A percentile compares a stretch with the other conserved stretches of the same genome.
phyloP scores from a whole-genome alignment of 2,329 filamentous ascomycete species.

The Phyllosticta paracitricarpa region DNA sequence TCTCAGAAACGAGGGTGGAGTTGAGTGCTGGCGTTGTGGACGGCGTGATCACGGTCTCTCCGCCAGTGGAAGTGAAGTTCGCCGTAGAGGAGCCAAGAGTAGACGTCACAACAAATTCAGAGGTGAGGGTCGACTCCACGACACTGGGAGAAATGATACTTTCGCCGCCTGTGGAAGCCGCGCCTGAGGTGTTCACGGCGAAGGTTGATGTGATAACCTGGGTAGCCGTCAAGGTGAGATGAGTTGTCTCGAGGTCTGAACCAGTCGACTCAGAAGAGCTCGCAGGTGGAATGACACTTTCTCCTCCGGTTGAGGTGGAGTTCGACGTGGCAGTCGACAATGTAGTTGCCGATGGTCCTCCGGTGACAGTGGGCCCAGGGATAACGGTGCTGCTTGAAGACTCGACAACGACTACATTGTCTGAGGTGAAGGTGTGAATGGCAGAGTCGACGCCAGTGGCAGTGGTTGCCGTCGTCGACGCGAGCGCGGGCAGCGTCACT shows the following conservation, averaged over 20 bases:
- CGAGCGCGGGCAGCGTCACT: slow-evolving; percentile 2
- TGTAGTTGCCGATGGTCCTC: neutral
- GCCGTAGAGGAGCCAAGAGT: neutral
- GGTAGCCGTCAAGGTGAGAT: neutral
- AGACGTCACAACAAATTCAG: neutral
- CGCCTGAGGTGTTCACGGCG: neutral
- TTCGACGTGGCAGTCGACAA: neutral
- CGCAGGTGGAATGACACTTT: neutral
- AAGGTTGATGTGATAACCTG: neutral
- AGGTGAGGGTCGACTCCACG: neutral
- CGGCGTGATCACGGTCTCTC: neutral
- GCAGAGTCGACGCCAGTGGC: neutral
- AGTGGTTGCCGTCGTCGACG: neutral
- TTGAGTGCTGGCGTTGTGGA: neutral
- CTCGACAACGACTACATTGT: neutral
- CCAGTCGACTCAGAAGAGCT: neutral
- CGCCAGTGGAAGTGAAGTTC: slow-evolving; percentile 10
- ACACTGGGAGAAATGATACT: neutral
- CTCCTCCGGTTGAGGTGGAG: neutral
- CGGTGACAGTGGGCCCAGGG: neutral
- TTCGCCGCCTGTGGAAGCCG: neutral
- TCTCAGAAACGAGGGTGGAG: neutral
- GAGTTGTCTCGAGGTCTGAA: neutral
- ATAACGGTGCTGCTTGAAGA: neutral
- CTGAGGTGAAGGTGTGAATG: neutral